Evolutionary conservation across 2,329 filamentous ascomycete species (phyloP), one percentile per base, ranked within the genome.

Genomic region (Botrytis paeoniae): DNA sequence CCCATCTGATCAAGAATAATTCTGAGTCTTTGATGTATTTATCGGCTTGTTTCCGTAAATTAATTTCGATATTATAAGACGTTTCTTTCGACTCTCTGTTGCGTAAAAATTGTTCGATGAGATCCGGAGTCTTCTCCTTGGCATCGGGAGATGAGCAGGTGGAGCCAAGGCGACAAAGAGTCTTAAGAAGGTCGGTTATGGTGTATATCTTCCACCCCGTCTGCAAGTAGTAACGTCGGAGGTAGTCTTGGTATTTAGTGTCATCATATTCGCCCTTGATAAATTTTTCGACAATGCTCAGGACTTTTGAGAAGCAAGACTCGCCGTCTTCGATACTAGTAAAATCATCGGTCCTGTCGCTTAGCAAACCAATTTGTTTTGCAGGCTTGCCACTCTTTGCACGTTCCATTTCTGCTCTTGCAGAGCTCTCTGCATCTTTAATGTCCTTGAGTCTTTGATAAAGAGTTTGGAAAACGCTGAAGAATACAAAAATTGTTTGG

Each of bases 201-300:
- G 93, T 95, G 84, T 98, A 99, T 57, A 98, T 84, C 79, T 94
- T 94, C 92, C 95, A 99, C 10, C 96, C 96, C 76, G 90, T 92
- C 80, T 92, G 91, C 73, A 98, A 87, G 81, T 98, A 99, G 83
- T 94, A 98, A 76, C 95, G 93, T 37, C 96, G 92, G 73, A 99
- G 86, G 9, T 94, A 92, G 79, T 98, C 95, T 82, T 98, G 95
- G 77, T 97, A 93, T 43, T 93, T 90, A 70, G 85, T 87, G 82
- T 95, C 91, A 70, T 98, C 96, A 54, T 95, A 86, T 16, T 97
- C 93, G 8, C 92, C 91, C 61, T 90, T 89, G 76, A 98, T 90
- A 76, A 93, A 94, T 64, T 97, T 93, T 80, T 97, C 93, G 74
- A 97, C 92, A 81, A 98, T 89, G 76, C 91, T 89, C 18, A 98